A percentile compares a stretch with the other conserved stretches of the same genome.
Conservation (phyloP, 768 basidiomycete species). For the Psilocybe cubensis region DNA sequence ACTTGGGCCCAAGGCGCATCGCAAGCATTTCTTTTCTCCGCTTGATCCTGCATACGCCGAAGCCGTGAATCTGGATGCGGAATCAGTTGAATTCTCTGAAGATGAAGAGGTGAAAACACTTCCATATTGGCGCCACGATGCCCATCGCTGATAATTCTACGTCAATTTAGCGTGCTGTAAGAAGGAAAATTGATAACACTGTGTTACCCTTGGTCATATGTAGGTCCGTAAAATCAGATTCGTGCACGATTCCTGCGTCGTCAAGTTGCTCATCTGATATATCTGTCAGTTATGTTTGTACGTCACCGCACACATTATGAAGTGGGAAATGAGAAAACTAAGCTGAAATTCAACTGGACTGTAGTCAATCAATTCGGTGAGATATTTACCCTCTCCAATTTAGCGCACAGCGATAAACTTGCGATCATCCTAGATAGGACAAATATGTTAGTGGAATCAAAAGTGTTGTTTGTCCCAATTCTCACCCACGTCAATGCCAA, state of each 20-base stretch:
- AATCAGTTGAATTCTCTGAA: constrained; percentile 48
- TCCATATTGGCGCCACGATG: not conserved
- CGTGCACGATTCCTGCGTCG: not conserved
- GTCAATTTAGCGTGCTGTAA: constrained; percentile 43
- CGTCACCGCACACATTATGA: constrained; percentile 26
- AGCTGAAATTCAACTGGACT: not conserved
- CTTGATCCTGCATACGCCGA: constrained; percentile 49
- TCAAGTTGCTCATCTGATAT: not conserved
- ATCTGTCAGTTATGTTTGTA: constrained; percentile 49
- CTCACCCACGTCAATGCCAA: constrained; percentile 1
- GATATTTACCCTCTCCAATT: constrained; percentile 6
- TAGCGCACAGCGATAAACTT: not conserved
- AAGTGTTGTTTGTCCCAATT: not conserved
- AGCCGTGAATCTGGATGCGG: constrained; percentile 55
- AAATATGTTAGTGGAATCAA: constrained; percentile 45
- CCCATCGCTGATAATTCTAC: not conserved
- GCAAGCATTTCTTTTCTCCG: constrained; percentile 52
- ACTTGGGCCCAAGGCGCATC: constrained; percentile 39
- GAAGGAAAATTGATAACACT: constrained; percentile 52
- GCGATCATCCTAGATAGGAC: constrained; percentile 47
- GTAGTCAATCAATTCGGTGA: constrained; percentile 51
- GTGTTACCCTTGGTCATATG: constrained; percentile 53
- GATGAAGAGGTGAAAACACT: constrained; percentile 46
- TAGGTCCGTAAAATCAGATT: constrained; percentile 38
- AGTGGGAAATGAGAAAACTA: constrained; percentile 13